Evolutionary conservation across 805 yeast species (phyloP), one percentile per base, ranked within the genome.

Genomic region (Zygosaccharomyces kombuchaensis): DNA sequence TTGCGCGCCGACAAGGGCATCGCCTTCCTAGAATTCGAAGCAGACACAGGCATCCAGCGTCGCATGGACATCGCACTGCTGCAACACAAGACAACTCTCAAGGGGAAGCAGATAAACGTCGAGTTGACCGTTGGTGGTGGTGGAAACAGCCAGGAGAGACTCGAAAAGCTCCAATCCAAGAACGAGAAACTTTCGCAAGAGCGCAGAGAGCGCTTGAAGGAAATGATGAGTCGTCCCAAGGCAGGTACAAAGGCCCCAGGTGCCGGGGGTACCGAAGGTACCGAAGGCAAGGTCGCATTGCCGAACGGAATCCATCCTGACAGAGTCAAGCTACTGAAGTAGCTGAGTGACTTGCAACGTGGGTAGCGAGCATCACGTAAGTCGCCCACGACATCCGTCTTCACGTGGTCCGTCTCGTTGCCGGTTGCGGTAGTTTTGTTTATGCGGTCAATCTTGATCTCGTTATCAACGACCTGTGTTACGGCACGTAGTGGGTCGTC

Each of bases 61-160:
- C 78, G 83, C 49, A 82, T 93, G 82, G 96, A 88, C 58, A 74
- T 78, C 37, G 97, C 97, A 0, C 72, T 93, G 56, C 73, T 84
- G 52, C 77, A 86, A 73, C 96, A 93, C 65, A 96, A 87, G 66
- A 74, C 91, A 3, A 57, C 71, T 8, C 62, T 91, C 52, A 75
- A 78, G 46, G 74, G 76, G 36, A 75, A 96, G 55, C 87, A 82
- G 63, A 90, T 93, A 59, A 93, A 93, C 60, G 97, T 93, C 29
- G 99, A 93, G 65, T 74, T 93, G 57, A 93, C 98, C 2, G 99
- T 88, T 41, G 99, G 99, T 46, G 99, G 99, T 34, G 99, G 99
- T 39, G 97, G 97, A 46, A 91, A 91, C 63, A 81, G 95, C 8
- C 70, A 75, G 47, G 74, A 70, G 34, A 71, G 95, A 59, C 56